Base-by-base conservation (phyloP, 495 filamentous ascomycete species). In the Lasiosphaeria hispida region DNA sequence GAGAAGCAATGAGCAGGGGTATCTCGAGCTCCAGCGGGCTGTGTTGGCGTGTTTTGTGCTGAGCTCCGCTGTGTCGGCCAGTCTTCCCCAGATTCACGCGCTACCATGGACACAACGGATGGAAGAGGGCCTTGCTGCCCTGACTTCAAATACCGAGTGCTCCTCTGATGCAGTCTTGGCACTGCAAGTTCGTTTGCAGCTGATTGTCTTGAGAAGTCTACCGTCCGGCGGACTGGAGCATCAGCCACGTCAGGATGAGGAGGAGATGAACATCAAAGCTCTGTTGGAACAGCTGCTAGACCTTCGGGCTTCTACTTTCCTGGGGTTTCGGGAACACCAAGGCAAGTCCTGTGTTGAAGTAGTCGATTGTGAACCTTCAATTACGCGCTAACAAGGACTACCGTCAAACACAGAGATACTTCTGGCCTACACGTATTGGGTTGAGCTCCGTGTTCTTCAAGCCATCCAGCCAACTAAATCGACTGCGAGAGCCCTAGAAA, bases 11-110 rank as follows among this genome's bases (percentile, higher is more conserved):
- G 36, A 17, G 9, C 43, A 61, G 0, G 10, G 17, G 17, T 47
- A 52, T 68, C 4, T 79, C 51, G 80, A 84, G 57, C 77, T 80
- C 60, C 69, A 77, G 42, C 69, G 82, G 51, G 76, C 79, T 30
- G 71, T 77, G 11, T 62, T 83, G 19, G 80, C 75, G 13, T 77
- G 76, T 48, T 61, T 57, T 30, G 18, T 61, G 30, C 40, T 57
- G 4, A 57, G 53, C 48, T 62, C 54, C 17, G 13, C 15, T 53
- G 40, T 74, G 14, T 75, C 70, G 11, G 60, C 61, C 7, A 67
- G 70, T 48, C 67, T 69, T 51, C 60, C 50, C 4, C 62, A 71
- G 10, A 67, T 67, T 6, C 67, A 75, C 37, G 19, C 68, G 1
- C 61, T 75, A 59, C 58, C 58, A 9, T 75, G 72, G 71, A 74